These are phyloP conservation scores for Pichia gijzeniarum DNA, from an alignment of 805 yeast genomes.

Conservation along the genomic window DNA sequence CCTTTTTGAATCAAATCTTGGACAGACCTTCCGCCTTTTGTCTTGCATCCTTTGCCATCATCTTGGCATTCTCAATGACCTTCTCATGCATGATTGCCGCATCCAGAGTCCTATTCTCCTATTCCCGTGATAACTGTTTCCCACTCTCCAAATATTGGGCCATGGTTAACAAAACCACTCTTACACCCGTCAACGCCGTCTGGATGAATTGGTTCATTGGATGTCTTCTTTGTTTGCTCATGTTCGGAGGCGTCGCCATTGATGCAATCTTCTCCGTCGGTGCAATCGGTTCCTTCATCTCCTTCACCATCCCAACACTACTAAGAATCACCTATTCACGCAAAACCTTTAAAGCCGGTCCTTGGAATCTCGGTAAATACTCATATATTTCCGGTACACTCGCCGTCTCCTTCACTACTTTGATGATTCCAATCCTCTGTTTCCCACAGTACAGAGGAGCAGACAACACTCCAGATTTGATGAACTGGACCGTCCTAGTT, in stretches of 20 bases:
- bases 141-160: constrained; percentile 49
- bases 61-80: constrained; percentile 45
- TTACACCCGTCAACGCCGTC: constrained; percentile 62
- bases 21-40: constrained; percentile 35
- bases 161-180: constrained; percentile 43
- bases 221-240: constrained; percentile 48
- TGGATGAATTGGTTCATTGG: constrained; percentile 52
- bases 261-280: constrained; percentile 70
- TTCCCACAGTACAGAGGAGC: constrained; percentile 45
- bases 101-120: constrained; percentile 60
- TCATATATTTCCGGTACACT: constrained; percentile 43
- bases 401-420: constrained; percentile 42
- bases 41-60: constrained; percentile 38
- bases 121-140: constrained; percentile 62
- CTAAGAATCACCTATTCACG: constrained; percentile 52
- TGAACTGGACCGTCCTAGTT: constrained; percentile 64
- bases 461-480: constrained; percentile 31
- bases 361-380: constrained; percentile 55
- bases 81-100: constrained; percentile 58
- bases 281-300: constrained; percentile 61
- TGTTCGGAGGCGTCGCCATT: constrained; percentile 60
- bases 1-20: constrained; percentile 46
- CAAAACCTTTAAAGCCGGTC: constrained; percentile 52
- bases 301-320: constrained; percentile 58
- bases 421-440: constrained; percentile 56